Conservation (phyloP, 177 flowering plant species). For the Tripterygium wilfordii region DNA sequence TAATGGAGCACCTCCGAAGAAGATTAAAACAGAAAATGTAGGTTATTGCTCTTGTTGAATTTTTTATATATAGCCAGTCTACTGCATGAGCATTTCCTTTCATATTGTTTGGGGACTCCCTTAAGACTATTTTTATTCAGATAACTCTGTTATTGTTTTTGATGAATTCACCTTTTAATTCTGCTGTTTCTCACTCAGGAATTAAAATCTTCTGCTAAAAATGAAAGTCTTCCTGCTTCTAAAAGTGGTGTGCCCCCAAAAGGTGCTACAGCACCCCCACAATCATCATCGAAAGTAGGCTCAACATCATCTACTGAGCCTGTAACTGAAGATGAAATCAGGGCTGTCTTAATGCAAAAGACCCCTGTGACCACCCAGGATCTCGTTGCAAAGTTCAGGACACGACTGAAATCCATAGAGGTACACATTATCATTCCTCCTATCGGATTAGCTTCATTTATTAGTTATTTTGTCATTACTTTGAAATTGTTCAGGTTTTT, state of each 20-base stretch:
- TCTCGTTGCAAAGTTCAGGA: conserved; percentile 77
- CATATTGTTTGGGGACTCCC: too few species aligned
- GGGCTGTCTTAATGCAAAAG: conserved; percentile 65
- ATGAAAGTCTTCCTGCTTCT: conserved; percentile 31
- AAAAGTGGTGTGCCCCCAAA: conserved; percentile 36
- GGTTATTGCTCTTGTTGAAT: conserved; percentile 6
- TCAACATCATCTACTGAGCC: conserved; percentile 52
- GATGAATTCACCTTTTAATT: neutral
- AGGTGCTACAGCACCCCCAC: conserved; percentile 29
- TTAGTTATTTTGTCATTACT: too few species aligned
- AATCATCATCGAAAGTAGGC: conserved; percentile 28
- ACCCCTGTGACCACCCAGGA: conserved; percentile 81
- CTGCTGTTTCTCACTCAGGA: conserved; percentile 38
- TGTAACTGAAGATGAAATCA: conserved; percentile 87
- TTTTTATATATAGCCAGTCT: neutral
- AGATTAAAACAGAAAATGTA: conserved; percentile 77
- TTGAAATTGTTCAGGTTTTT: too few species aligned
- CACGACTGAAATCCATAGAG: conserved; percentile 63
- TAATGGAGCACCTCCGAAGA: conserved; percentile 58
- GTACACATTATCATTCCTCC: conserved; percentile 30
- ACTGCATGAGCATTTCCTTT: too few species aligned
- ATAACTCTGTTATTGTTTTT: neutral
- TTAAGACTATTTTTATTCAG: neutral
- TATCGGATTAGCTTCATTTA: too few species aligned
- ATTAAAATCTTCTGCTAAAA: conserved; percentile 46